Base-by-base conservation (phyloP, 2,329 filamentous ascomycete genomes). In the Chrysosporium queenslandicum region DNA sequence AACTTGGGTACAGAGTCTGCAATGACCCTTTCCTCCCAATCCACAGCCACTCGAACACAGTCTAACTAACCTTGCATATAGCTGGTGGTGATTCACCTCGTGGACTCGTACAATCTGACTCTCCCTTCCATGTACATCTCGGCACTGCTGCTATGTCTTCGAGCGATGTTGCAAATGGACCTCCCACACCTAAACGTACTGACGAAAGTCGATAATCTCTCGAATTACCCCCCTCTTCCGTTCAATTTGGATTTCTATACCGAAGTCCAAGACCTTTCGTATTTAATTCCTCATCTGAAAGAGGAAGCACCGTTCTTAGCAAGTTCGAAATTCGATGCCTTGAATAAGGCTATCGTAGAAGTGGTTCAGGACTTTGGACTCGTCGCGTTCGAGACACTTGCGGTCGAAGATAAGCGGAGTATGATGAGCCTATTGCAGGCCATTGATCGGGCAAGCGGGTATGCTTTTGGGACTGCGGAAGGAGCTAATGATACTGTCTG, bases 231-330 rank as follows among this genome's bases (percentile, higher is more conserved):
- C 43, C 81, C 87, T 23, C 76, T 98, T 0, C 88, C 90, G 0
- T 96, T 98, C 75, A 95, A 95, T 62, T 82, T 98, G 55, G 90
- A 96, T 59, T 98, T 85, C 69, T 98, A 97, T 68, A 97, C 92
- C 56, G 91, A 98, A 68, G 91, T 97, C 6, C 90, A 98, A 68
- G 89, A 96, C 63, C 78, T 98, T 3, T 80, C 81, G 20, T 88
- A 95, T 60, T 77, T 98, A 11, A 78, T 92, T 0, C 88, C 89
- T 1, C 77, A 83, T 55, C 80, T 98, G 39, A 83, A 89, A 61
- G 77, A 80, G 21, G 92, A 98, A 67, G 84, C 85, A 1, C 82
- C 87, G 0, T 78, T 76, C 4, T 70, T 85, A 65, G 77, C 78
- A 5, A 82, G 80, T 59, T 76, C 80, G 18, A 96, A 94, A 64